Evolutionary conservation across 108 stramenopile genomes (phyloP).

Genomic region (Nannochloropsis salina): DNA sequence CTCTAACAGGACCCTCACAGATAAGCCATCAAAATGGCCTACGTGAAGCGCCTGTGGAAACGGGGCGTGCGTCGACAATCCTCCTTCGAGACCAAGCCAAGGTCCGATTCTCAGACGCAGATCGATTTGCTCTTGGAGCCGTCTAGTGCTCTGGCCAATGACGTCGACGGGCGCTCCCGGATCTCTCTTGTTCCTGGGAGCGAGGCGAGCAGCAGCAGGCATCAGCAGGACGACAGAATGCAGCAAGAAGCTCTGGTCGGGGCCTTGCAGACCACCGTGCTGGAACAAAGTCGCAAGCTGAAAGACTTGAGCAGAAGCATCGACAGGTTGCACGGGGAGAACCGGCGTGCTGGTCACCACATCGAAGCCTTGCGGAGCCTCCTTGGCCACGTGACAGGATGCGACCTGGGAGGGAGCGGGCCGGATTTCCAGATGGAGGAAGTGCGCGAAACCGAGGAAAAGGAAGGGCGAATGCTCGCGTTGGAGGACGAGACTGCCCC

Average conservation of each 20-base stretch:
- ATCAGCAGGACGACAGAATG: not conserved
- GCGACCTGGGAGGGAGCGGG: not conserved
- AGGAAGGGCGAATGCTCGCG: not conserved
- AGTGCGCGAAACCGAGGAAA: not conserved
- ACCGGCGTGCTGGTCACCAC: not conserved
- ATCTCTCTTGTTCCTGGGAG: not conserved
- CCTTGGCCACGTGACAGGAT: not conserved
- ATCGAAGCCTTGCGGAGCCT: conserved; percentile 4
- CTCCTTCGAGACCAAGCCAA: not conserved
- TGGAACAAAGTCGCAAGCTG: conserved; percentile 5
- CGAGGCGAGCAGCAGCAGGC: not conserved
- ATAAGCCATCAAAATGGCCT: not conserved
- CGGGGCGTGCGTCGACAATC: conserved; percentile 11
- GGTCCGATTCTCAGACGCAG: not conserved
- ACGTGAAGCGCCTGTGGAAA: not conserved
- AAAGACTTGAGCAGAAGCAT: not conserved
- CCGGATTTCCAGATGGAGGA: not conserved
- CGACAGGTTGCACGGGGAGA: not conserved
- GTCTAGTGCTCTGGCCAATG: not conserved
- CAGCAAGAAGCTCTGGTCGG: not conserved
- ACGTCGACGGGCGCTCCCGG: not conserved
- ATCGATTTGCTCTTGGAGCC: not conserved
- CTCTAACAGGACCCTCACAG: too few species aligned
- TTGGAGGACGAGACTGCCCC: not conserved
- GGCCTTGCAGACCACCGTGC: not conserved